Conservation (phyloP, 345 rosid genomes). For the Hevea brasiliensis region DNA sequence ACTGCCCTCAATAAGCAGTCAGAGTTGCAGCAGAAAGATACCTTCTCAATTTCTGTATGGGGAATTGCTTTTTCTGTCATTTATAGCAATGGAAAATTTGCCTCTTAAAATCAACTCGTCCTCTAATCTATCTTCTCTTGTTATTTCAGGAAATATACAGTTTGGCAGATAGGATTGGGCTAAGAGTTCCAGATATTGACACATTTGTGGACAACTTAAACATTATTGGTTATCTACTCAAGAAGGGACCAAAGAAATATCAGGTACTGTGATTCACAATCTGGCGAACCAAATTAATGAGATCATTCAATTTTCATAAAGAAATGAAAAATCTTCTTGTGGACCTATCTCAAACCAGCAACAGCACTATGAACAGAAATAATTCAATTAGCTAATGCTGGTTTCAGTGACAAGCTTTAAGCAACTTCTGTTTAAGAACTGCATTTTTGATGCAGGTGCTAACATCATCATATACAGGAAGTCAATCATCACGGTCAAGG, state of each 20-base stretch:
- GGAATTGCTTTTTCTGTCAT: constrained; percentile 14
- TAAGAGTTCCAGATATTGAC: constrained; percentile 89
- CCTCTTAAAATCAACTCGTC: constrained; percentile 12
- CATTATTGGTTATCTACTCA: constrained; percentile 78
- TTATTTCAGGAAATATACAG: constrained; percentile 83
- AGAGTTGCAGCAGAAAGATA: constrained; percentile 82
- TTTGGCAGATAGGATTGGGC: constrained; percentile 81
- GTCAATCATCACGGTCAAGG: constrained; percentile 71
- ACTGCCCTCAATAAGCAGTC: constrained; percentile 89
- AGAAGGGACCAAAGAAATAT: constrained; percentile 89
- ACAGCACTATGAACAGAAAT: background rate
- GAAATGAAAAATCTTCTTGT: background rate
- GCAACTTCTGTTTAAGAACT: background rate
- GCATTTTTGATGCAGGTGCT: constrained; percentile 52
- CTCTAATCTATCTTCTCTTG: background rate
- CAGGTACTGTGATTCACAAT: constrained; percentile 51
- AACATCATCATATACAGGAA: constrained; percentile 75
- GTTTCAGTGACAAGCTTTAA: background rate
- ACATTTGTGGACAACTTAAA: constrained; percentile 84
- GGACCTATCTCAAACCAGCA: background rate
- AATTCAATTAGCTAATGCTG: background rate
- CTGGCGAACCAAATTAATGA: background rate
- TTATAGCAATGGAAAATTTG: constrained; percentile 11
- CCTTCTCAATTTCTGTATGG: constrained; percentile 75
- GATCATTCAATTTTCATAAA: background rate